Conservation (phyloP, 2,329 filamentous ascomycete genomes). For the Xylaria sp. region DNA sequence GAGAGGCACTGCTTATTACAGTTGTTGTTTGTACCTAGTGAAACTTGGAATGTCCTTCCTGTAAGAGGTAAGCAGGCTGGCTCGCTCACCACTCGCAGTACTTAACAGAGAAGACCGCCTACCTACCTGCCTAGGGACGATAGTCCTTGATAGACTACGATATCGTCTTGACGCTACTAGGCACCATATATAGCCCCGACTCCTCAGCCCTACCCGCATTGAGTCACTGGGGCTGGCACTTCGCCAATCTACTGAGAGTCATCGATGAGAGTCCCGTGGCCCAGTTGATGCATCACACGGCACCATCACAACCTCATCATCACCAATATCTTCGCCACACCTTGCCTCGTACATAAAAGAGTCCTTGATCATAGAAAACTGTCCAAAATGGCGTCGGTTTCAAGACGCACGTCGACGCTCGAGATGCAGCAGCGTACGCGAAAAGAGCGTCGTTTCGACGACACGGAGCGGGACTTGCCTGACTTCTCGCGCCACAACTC, state of each 20-base stretch:
- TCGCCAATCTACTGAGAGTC: neutral
- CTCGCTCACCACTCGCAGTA: too few species aligned
- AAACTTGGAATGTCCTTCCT: too few species aligned
- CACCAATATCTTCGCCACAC: constrained; percentile 1
- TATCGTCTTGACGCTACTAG: neutral
- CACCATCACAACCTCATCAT: constrained; percentile 22
- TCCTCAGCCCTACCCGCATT: neutral
- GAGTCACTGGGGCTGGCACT: neutral
- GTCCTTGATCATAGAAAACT: neutral
- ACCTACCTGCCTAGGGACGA: too few species aligned
- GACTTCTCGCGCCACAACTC: constrained; percentile 40
- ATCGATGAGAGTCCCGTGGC: constrained; percentile 8
- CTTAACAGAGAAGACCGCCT: too few species aligned
- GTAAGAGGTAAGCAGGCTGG: constrained; percentile 6
- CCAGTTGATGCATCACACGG: constrained; percentile 28
- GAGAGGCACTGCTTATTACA: too few species aligned
- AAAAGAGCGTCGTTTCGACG: constrained; percentile 54
- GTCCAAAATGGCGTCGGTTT: constrained; percentile 31
- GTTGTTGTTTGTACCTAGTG: too few species aligned
- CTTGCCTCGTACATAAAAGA: constrained; percentile 14
- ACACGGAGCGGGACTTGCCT: constrained; percentile 56
- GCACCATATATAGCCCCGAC: too few species aligned
- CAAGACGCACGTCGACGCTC: constrained; percentile 32
- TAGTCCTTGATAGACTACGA: constrained; percentile 8
- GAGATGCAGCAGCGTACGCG: constrained; percentile 59